A percentile compares a stretch with the other conserved stretches of the same genome.
These are phyloP conservation scores for Botrytis sinoallii DNA, from an alignment of 2,329 filamentous ascomycete species.

Conservation along the genomic window DNA sequence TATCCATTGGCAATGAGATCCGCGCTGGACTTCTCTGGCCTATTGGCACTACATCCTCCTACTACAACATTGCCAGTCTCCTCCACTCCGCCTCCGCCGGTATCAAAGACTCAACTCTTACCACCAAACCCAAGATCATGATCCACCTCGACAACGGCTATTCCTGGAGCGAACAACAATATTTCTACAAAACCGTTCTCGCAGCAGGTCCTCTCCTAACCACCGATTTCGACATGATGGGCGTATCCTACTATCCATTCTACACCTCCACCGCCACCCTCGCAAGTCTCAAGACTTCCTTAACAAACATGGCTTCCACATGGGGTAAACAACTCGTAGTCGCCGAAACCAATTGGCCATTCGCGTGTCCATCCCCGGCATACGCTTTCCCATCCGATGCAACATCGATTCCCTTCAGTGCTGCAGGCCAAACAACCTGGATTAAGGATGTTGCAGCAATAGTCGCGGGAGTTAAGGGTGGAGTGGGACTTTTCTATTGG, in stretches of 20 bases:
- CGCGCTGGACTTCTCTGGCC: conserved; percentile 65
- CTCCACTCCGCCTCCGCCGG: conserved; percentile 62
- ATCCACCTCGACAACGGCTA: conserved; percentile 75
- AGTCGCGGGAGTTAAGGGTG: conserved; percentile 51
- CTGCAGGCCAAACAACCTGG: conserved; percentile 60
- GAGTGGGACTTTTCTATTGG: conserved; percentile 68
- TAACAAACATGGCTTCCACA: conserved; percentile 56
- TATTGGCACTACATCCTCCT: conserved; percentile 53
- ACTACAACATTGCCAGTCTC: conserved; percentile 59
- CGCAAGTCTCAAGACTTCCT: conserved; percentile 50
- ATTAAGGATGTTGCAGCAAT: conserved; percentile 57
- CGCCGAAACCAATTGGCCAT: conserved; percentile 70
- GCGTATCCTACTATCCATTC: conserved; percentile 72
- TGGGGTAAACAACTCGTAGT: conserved; percentile 68
- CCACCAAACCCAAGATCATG: conserved; percentile 63
- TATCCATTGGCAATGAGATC: conserved; percentile 75
- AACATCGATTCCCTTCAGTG: conserved; percentile 57
- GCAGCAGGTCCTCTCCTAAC: conserved; percentile 47
- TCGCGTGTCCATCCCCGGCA: conserved; percentile 55
- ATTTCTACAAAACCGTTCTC: conserved; percentile 58
- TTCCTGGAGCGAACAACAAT: conserved; percentile 62
- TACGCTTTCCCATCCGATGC: conserved; percentile 61
- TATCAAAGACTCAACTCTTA: conserved; percentile 59
- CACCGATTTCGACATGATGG: conserved; percentile 67
- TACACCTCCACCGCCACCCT: conserved; percentile 60